These are phyloP conservation scores for Zoysia pacifica DNA, from an alignment of 176 grass and related monocot species.

Conservation along the genomic window DNA sequence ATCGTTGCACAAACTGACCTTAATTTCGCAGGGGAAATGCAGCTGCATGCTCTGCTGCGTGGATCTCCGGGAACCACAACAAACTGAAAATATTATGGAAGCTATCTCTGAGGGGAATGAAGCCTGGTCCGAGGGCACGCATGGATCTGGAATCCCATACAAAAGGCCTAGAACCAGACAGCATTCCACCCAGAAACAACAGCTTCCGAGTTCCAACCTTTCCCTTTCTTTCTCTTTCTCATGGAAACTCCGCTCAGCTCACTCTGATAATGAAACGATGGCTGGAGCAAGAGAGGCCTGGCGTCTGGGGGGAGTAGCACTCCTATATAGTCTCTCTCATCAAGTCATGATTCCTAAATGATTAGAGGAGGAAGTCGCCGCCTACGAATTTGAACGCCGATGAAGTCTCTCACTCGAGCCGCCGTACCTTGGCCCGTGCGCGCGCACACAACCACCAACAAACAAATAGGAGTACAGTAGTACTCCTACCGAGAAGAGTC, in stretches of 20 bases:
- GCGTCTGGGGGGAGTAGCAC: not conserved
- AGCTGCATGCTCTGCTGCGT: not conserved
- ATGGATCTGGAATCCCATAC: not conserved
- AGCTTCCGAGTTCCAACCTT: conserved; percentile 36
- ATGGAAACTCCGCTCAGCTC: not conserved
- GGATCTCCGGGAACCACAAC: not conserved
- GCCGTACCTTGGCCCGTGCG: not conserved
- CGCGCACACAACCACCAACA: conserved; percentile 17
- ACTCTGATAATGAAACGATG: not conserved
- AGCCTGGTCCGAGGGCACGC: conserved; percentile 96
- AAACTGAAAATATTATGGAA: not conserved
- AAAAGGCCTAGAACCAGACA: conserved; percentile 66
- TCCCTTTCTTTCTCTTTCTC: not conserved
- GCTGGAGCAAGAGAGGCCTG: not conserved
- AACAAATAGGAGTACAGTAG: not conserved
- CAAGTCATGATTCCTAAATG: conserved; percentile 62
- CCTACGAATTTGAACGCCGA: not conserved
- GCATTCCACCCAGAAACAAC: conserved; percentile 66
- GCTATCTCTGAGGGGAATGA: conserved; percentile 88
- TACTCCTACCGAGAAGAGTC: too few relatives aligned
- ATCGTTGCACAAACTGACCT: not conserved
- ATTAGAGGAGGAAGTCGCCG: conserved; percentile 32
- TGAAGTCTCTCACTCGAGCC: not conserved
- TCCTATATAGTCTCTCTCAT: conserved; percentile 35
- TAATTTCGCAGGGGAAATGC: not conserved